Conservation (phyloP, 768 basidiomycete genomes). For the Sarcomyxa edulis region DNA sequence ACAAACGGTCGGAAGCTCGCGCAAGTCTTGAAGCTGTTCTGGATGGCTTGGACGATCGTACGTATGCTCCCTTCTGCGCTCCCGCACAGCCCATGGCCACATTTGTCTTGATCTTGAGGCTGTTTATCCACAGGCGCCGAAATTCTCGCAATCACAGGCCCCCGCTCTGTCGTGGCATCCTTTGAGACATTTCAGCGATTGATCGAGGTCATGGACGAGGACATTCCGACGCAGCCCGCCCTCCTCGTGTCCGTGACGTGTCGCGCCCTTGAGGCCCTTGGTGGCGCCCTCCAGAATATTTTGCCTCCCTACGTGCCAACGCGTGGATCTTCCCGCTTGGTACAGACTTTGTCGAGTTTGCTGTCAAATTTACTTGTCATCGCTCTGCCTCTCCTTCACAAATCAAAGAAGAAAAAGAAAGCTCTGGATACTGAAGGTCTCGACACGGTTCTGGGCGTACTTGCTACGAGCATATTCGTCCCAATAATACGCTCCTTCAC, state of each 20-base stretch:
- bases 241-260: slow-evolving; percentile 22
- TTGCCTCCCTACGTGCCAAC: slow-evolving; percentile 4
- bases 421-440: not conserved
- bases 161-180: too few relatives aligned
- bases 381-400: slow-evolving; percentile 14
- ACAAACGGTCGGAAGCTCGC: slow-evolving; percentile 6
- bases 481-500: slow-evolving; percentile 24
- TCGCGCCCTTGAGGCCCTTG: slow-evolving; percentile 24
- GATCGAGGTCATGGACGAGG: not conserved
- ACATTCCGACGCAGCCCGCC: not conserved
- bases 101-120: not conserved
- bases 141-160: too few relatives aligned
- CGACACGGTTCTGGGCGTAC: slow-evolving; percentile 12
- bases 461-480: slow-evolving; percentile 14
- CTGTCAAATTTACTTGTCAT: slow-evolving; percentile 13
- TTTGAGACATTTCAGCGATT: too few relatives aligned
- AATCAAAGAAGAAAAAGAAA: not conserved
- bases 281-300: slow-evolving; percentile 7
- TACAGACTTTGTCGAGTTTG: slow-evolving; percentile 15
- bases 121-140: slow-evolving; percentile 9
- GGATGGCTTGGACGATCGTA: slow-evolving; percentile 13
- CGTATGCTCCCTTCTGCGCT: not conserved
- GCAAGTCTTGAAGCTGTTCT: slow-evolving; percentile 13
- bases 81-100: not conserved
- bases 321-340: slow-evolving; percentile 8